Evolutionary conservation across 495 filamentous ascomycete species (phyloP), one percentile per base, ranked within the genome.

Genomic region (Penicillium odoratum): DNA sequence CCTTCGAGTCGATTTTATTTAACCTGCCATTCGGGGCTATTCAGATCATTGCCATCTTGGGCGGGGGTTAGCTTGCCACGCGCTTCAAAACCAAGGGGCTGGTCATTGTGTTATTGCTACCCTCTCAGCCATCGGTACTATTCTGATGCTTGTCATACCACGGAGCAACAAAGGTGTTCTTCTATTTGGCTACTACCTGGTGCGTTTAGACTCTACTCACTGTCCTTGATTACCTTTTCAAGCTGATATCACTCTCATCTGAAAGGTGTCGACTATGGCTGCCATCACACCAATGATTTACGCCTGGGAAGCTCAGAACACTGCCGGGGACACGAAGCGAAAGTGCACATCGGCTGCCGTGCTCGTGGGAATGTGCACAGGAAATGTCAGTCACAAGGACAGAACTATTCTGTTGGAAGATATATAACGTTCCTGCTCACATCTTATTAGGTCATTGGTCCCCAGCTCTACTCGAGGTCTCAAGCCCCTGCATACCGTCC

Each of bases 1-100:
- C 62, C 16, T 66, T 71, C 29, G 57, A 70, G 34, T 67, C 69
- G 1, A 69, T 71, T 2, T 62, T 77, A 25, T 70, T 76, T 36
- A 70, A 68, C 38, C 63, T 73, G 9, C 70, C 70, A 26, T 66
- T 67, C 43, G 70, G 70, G 0, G 76, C 70, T 0, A 78, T 82
- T 45, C 79, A 81, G 51, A 56, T 82, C 38, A 44, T 74, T 29
- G 59, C 72, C 0, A 80, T 78, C 29, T 62, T 81, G 15, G 71
- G 71, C 9, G 72, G 73, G 0, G 78, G 74, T 11, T 80, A 73
- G 73, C n/a, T 78, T 2, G 76, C 80, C 8, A 82, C 66, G 3
- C 45, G 53, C 11, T 62, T 55, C 47, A 55, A 61, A 34, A 53
- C 45, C 1, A 67, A 67, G 45, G 65, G 65, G 3, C 31, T 65